Base-by-base conservation (phyloP, 371 early-diverging fungal genomes). In the Actinomortierella wolfii region DNA sequence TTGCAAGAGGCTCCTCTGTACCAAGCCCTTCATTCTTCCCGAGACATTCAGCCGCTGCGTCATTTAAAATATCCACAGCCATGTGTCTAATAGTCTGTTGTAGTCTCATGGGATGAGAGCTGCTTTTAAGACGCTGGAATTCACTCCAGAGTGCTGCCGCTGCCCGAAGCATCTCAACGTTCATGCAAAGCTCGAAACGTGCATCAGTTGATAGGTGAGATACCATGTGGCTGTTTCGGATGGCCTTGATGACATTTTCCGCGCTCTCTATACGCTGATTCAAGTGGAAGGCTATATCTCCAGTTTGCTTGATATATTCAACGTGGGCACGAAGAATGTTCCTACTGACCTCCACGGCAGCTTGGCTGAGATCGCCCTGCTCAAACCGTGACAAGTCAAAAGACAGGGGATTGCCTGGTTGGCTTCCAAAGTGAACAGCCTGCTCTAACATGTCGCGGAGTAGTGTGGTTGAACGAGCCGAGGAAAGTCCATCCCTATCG, bases 371-470 rank as follows among this genome's bases (percentile, higher is more conserved):
- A 25, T 71, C 66, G 1, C 73, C 73, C 11, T 59, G 56, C 23
- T 62, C 66, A 43, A 66, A 71, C 42, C 57, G 59, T 0, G 73
- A 34, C 5, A 71, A 61, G 49, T 71, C 73, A 39, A 71, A 71
- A 4, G 66, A 66, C 1, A 71, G 57, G 6, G 73, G 73, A 34
- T 71, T 71, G 26, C 62, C 51, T 23, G 51, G 54, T 47, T 71
- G 65, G 8, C 57, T 57, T 8, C 73, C 58, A 29, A 62, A 71
- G 41, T 61, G 66, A 14, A 71, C 73, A 2, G 66, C 73, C 51
- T 71, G 73, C 53, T 71, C 73, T 46, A 71, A 29, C n/a, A 62
- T 71, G 8, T 66, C 73, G 45, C 61, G 59, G 49, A 71, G 48
- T 24, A 59, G 62, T 17, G 46, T 56, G 11, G 73, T 66, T 41